Base-by-base conservation (phyloP, 2,329 filamentous ascomycete species). In the Fusarium sp. region DNA sequence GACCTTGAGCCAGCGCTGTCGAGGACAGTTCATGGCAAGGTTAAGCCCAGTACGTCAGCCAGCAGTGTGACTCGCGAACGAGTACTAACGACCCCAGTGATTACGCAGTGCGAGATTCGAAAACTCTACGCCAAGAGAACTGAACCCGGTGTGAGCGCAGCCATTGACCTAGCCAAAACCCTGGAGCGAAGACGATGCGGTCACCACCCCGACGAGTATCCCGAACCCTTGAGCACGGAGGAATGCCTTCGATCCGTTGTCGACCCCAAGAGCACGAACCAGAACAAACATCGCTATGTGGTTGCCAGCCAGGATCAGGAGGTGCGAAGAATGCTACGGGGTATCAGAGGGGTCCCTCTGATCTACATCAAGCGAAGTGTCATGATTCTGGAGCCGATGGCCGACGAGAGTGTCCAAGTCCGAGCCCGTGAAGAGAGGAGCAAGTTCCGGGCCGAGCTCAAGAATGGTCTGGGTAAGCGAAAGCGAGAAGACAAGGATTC, bases 1-100 rank as follows among this genome's bases (percentile, higher is more conserved):
- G 93, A 97, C 72, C 87, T 98, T n/a, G 86, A 93, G 59, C 88
- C 89, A 41, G 91, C 92, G 25, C 86, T 98, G 34, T 91, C 95
- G 80, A 89, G 93, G 68, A 97, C 95, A n/a, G 87, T 98, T 5
- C 94, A 97, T 80, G 95, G 94, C 71, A 90, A 94, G 82, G 92
- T 95, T 77, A 97, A 97, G 84, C 93, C 94, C 58, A 92, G 91
- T 94, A 86, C 66, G 90, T 86, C 8, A 52, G 75, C 64, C 30
- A 27, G 58, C 35, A 61, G 62, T 3, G 43, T 64, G n/a, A 66
- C 37, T 57, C 57, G 56, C 60, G 34, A 9, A 27, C 48, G n/a
- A 41, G 35, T 58, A 41, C 79, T 82, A 41, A 84, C 73, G 18
- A 16, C 16, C n/a, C 30, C 68, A 92, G 90, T 95, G 90, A 94